Evolutionary conservation across 441 rosid species (phyloP).

Genomic region (Isatis lusitanica): DNA sequence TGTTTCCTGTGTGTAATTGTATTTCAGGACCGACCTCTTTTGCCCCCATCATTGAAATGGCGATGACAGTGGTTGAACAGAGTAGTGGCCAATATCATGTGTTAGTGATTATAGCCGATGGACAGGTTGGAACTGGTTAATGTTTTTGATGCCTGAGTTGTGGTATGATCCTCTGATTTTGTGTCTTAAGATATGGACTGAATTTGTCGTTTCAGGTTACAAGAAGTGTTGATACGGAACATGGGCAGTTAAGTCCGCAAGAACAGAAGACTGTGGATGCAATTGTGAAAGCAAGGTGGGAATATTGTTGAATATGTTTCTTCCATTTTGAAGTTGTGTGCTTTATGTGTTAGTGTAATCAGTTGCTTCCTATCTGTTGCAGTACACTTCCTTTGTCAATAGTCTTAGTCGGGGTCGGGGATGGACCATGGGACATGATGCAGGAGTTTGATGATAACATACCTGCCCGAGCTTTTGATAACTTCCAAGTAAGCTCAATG

Average conservation of each 20-base stretch:
- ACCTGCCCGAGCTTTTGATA: slow-evolving; percentile 76
- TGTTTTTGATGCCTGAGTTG: not conserved
- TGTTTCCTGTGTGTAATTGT: not conserved
- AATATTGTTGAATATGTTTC: slow-evolving; percentile 12
- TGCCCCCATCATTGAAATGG: slow-evolving; percentile 81
- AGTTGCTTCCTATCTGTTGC: slow-evolving; percentile 26
- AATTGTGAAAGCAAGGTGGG: slow-evolving; percentile 68
- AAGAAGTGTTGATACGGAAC: slow-evolving; percentile 60
- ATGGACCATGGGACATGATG: slow-evolving; percentile 90
- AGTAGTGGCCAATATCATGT: slow-evolving; percentile 80
- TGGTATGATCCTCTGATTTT: not conserved
- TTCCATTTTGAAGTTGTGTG: not conserved
- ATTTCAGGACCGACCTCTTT: slow-evolving; percentile 75
- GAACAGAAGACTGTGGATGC: slow-evolving; percentile 79
- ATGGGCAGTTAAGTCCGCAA: slow-evolving; percentile 64
- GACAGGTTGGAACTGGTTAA: slow-evolving; percentile 66
- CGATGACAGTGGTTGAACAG: slow-evolving; percentile 71
- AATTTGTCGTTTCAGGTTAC: slow-evolving; percentile 52
- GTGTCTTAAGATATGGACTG: not conserved
- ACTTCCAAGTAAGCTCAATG: slow-evolving; percentile 57
- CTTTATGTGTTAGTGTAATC: not conserved
- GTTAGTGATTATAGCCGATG: slow-evolving; percentile 75
- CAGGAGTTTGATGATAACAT: slow-evolving; percentile 74
- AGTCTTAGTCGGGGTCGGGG: slow-evolving; percentile 76
- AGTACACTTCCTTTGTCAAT: slow-evolving; percentile 73